Base-by-base conservation (phyloP, 2,329 filamentous ascomycete genomes). In the Botryotinia convoluta region DNA sequence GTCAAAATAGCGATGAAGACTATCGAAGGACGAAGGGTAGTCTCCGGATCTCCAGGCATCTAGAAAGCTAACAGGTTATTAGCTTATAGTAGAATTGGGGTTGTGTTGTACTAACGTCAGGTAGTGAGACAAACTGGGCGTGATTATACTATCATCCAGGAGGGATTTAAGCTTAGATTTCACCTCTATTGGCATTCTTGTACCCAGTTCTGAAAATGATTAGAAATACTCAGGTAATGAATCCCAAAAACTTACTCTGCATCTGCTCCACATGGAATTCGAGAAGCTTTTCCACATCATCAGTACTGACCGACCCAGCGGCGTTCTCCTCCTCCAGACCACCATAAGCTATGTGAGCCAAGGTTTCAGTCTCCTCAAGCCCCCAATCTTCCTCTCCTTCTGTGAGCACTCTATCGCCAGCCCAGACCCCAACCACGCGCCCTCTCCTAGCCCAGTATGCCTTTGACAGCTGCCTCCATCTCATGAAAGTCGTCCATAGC, bases 1-100 rank as follows among this genome's bases (percentile, higher is more conserved):
- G 82, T 99, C 96, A 79, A 98, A 99, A 82, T 98, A 99, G 69
- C 94, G 91, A 81, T 98, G 95, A 32, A 99, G 86, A 77, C 91
- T 91, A 79, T 99, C 95, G 80, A 98, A 96, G 0, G 96, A 92
- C 0, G 93, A 93, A 20, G 93, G 90, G 79, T 95, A 97, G 82
- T 98, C 94, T 7, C 95, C 95, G 5, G 94, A 91, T 81, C 92
- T 89, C 95, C 95, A 98, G 0, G 94, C 90, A 81, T 99, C 95
- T 22, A 98, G 90, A 80, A 97, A 98, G 77, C 91, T 93, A 77
- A 35, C 74, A 20, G 59, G 22, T 22, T 5, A 64, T 80, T 57
- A 81, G 76, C 35, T 35, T 37, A 59, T 51, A 16, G 10, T 29
- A 32, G 35, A 12, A 18, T 8, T 29, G 29, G 39, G 32, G 64